phyloP scores from a whole-genome alignment of 176 grass and related monocot genomes.

The Oryza longistaminata region DNA sequence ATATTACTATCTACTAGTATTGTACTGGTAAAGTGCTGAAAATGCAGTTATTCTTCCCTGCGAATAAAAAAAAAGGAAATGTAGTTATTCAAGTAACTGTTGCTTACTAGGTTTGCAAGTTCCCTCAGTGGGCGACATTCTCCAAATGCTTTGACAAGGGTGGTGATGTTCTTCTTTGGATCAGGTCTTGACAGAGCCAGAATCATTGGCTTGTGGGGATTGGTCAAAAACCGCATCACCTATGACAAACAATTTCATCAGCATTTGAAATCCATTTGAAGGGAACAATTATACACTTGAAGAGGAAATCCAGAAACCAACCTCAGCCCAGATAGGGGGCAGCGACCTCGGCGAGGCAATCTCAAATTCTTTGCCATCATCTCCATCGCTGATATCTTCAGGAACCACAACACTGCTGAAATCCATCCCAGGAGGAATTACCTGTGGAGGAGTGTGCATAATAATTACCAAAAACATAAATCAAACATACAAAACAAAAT shows the following conservation, averaged over 20 bases:
- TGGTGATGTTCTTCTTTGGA: conserved; percentile 96
- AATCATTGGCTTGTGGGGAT: conserved; percentile 98
- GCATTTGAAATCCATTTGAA: too few species aligned
- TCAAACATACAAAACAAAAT: neutral
- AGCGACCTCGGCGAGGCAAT: conserved; percentile 66
- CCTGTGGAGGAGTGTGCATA: conserved; percentile 46
- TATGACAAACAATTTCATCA: conserved; percentile 38
- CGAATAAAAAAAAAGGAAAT: neutral
- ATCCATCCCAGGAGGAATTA: conserved; percentile 99
- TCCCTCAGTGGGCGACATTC: conserved; percentile 86
- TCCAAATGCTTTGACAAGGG: conserved; percentile 91
- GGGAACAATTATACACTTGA: neutral
- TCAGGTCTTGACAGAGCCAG: conserved; percentile 88
- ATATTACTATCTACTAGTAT: neutral
- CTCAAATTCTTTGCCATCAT: conserved; percentile 73
- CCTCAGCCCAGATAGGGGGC: conserved; percentile 92
- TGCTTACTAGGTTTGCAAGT: conserved; percentile 96
- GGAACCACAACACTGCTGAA: conserved; percentile 83
- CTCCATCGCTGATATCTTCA: conserved; percentile 71
- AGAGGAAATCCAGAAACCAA: conserved; percentile 34
- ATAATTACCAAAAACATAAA: neutral
- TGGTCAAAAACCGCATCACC: conserved; percentile 87
- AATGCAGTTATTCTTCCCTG: neutral
- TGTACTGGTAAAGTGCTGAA: neutral
- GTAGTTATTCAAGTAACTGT: neutral